Evolutionary conservation across 139 green algal species (phyloP), one percentile per base, ranked within the genome.

Genomic region (Closterium sp.): DNA sequence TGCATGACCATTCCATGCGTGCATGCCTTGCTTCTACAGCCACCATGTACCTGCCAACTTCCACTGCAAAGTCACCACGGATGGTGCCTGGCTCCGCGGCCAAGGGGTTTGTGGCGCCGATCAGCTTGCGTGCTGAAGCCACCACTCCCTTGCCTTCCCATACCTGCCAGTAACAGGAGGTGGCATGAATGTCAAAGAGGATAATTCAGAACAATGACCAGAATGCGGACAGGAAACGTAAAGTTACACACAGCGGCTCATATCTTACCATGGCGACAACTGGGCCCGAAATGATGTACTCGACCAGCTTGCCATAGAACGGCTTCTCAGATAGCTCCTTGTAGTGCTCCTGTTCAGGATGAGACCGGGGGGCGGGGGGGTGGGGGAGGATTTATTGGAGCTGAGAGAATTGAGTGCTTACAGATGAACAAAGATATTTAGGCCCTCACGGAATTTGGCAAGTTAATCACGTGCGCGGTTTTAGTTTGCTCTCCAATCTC

Each of bases 111-210:
- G 98, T 99, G 28, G 91, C 93, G 31, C 93, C 97, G 90, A 99
- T 98, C 89, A 99, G 95, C 95, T 98, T 98, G 87, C 98, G 95
- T 0, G 97, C 98, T 21, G 95, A 97, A 85, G 97, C 97, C 29
- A 99, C 97, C 0, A 99, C 98, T 50, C 97, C 97, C 79, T 98
- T 95, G 90, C 98, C 98, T 95, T 99, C 97, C 98, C 97, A 99
- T 38, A 98, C 96, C 97, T 79, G 62, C 62, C 62, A 79, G 17
- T 9, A 79, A 79, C 62, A 24, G 17, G 17, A 79, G 27, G 19
- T 79, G 19, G 62, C 27, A 79, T 9, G 62, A 79, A 79, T 11
- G 13, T 79, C 17, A 13, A 22, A 24, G 62, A 19, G 5, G 62
- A 27, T 79, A 4, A 79, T 27, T 13, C 62, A 79, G 62, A 79